Evolutionary conservation across 2,329 filamentous ascomycete genomes (phyloP).

Genomic region (Paraphoma sp.): DNA sequence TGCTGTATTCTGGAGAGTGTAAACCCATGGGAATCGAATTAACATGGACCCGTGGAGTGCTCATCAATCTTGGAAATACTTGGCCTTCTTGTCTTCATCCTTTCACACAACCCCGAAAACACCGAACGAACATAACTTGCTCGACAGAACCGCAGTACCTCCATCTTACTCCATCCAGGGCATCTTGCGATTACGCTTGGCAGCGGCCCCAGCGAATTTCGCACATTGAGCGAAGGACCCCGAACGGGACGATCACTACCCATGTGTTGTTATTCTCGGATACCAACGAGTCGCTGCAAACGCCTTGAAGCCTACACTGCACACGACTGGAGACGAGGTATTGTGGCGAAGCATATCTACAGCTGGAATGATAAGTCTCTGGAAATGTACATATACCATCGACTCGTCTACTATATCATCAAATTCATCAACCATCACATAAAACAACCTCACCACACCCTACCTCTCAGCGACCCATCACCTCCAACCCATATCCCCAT

Average conservation of each 20-base stretch:
- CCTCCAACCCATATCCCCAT: background rate
- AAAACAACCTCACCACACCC: background rate
- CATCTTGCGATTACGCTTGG: background rate
- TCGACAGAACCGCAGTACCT: background rate
- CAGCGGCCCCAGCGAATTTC: background rate
- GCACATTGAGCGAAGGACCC: background rate
- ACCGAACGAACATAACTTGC: background rate
- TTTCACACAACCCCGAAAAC: background rate
- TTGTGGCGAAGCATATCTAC: background rate
- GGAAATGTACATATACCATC: too few species aligned
- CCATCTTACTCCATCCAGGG: background rate
- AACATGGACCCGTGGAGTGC: too few species aligned
- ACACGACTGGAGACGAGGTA: background rate
- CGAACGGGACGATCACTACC: background rate
- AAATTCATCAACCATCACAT: too few species aligned
- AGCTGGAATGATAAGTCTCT: too few species aligned
- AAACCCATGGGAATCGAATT: too few species aligned
- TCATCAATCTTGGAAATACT: background rate
- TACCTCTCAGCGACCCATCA: background rate
- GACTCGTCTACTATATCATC: too few species aligned
- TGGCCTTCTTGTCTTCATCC: background rate
- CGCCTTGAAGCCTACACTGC: background rate
- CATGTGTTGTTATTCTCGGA: background rate
- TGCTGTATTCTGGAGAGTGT: too few species aligned
- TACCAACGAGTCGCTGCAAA: background rate